Percentiles rank a stretch among this genome's conserved stretches.
Conservation (phyloP, 2,329 filamentous ascomycete species). For the Aspergillus pseudoglaucus region DNA sequence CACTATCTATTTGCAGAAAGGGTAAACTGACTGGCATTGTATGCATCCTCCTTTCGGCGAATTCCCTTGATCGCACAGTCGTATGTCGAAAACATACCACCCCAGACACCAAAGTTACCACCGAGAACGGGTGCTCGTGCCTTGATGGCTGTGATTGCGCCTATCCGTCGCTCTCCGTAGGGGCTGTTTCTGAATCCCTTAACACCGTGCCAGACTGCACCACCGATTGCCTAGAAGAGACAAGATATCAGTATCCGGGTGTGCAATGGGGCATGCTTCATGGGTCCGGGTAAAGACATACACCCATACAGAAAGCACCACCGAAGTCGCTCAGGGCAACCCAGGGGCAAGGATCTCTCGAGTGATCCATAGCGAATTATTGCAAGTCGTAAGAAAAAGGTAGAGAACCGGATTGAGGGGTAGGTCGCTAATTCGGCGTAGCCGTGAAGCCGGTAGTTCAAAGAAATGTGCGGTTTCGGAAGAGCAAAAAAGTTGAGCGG, state of each 20-base stretch:
- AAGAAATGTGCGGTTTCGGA: background rate
- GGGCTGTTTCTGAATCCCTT: slow-evolving; percentile 89
- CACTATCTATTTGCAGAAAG: background rate
- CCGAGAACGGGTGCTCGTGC: slow-evolving; percentile 91
- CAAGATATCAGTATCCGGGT: slow-evolving; percentile 8
- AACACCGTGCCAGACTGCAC: slow-evolving; percentile 90
- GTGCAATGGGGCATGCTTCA: slow-evolving; percentile 22
- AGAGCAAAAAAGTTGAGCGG: background rate
- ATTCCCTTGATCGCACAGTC: slow-evolving; percentile 95
- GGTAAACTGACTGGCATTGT: slow-evolving; percentile 67
- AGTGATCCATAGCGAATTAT: slow-evolving; percentile 70
- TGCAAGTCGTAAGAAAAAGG: slow-evolving; percentile 1
- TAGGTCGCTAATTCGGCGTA: background rate
- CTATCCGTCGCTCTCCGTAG: slow-evolving; percentile 91
- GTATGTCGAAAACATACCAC: slow-evolving; percentile 89
- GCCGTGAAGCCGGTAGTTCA: background rate
- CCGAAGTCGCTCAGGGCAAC: slow-evolving; percentile 96
- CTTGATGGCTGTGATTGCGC: slow-evolving; percentile 94
- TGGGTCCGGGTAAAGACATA: slow-evolving; percentile 45
- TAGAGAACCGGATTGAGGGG: background rate
- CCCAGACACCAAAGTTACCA: slow-evolving; percentile 98
- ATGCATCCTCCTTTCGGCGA: slow-evolving; percentile 94
- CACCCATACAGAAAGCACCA: slow-evolving; percentile 93
- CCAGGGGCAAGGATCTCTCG: slow-evolving; percentile 93
- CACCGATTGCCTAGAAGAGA: slow-evolving; percentile 58